Conservation (phyloP, 371 early-diverging fungal species). For the Synchytrium microbalum region DNA sequence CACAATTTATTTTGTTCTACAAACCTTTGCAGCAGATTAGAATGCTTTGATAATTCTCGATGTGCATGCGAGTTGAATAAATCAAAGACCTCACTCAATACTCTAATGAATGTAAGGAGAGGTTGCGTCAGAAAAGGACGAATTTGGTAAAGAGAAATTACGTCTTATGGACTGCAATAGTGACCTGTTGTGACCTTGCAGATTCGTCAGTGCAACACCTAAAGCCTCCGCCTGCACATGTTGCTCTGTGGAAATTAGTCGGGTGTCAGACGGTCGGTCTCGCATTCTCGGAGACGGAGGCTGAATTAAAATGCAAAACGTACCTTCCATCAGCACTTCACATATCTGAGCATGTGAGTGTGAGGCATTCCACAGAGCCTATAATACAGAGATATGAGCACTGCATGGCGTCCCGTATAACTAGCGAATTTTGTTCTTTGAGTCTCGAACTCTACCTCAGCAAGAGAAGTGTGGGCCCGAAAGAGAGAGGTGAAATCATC, state of each 20-base stretch:
- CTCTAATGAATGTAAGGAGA: background rate
- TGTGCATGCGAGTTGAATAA: constrained; percentile 27
- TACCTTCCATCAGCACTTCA: constrained; percentile 15
- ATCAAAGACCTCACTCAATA: constrained; percentile 27
- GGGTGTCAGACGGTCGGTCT: background rate
- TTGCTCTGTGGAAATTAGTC: constrained; percentile 22
- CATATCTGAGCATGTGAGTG: constrained; percentile 16
- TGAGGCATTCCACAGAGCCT: constrained; percentile 11
- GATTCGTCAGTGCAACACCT: constrained; percentile 22
- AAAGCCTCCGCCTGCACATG: constrained; percentile 25
- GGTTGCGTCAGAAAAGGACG: background rate
- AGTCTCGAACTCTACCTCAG: constrained; percentile 10
- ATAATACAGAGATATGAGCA: too few species aligned
- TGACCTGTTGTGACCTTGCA: constrained; percentile 23
- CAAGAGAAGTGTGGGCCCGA: constrained; percentile 1
- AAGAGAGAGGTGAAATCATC: background rate
- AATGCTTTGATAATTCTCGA: constrained; percentile 27
- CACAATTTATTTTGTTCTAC: background rate
- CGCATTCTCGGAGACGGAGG: constrained; percentile 2
- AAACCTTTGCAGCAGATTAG: constrained; percentile 23
- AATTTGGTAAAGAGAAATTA: background rate
- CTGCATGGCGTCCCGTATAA: background rate
- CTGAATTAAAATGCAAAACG: constrained; percentile 1
- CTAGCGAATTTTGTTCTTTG: background rate
- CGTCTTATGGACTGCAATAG: background rate